Base-by-base conservation (phyloP, 176 grass and related monocot species). In the Carex pumila region DNA sequence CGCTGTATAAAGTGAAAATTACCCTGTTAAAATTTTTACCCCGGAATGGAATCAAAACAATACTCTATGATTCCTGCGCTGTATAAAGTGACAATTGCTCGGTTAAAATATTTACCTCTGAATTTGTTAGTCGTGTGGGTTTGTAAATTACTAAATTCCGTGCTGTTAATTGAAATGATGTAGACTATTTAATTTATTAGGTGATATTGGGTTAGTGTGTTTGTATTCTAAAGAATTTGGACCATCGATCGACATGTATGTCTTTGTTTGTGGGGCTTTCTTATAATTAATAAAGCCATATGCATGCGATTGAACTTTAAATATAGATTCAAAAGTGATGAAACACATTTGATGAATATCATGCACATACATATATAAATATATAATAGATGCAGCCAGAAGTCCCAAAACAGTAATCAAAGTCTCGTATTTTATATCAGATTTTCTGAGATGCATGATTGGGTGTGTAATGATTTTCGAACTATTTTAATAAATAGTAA, bases 261-360 rank as follows among this genome's bases (percentile, higher is more conserved):
- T 18, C 39, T 65, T 82, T 65, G 49, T 60, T 45, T 66, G 79
- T 65, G 78, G 78, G 79, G 79, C 18, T 65, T 82, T 82, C 43
- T 66, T 17, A 63, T 49, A 29, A 66, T 82, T 64, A 64, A 82
- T 82, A 82, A 82, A 82, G 31, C 36, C 77, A 82, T 50, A 30
- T 75, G 45, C 71, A 75, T 73, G n/a, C 50, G n/a, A 22, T 29
- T 73, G 79, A 45, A 81, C 57, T 81, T 61, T 55, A 63, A 63
- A 47, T 18, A 49, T 19, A 43, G 61, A 81, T 81, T 41, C 36
- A 63, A 81, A 57, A 41, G 6, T n/a, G 18, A 43, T 13, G 65
- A 21, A 65, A 81, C 78, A 34, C 14, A 15, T 37, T 37, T 18
- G 56, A 6, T 59, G 3, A 18, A 3, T n/a, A 59, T 58, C 56